Percentiles rank a stretch among this genome's conserved stretches.
Conservation (phyloP, 441 rosid species). For the Arabidopsis lyrata region DNA sequence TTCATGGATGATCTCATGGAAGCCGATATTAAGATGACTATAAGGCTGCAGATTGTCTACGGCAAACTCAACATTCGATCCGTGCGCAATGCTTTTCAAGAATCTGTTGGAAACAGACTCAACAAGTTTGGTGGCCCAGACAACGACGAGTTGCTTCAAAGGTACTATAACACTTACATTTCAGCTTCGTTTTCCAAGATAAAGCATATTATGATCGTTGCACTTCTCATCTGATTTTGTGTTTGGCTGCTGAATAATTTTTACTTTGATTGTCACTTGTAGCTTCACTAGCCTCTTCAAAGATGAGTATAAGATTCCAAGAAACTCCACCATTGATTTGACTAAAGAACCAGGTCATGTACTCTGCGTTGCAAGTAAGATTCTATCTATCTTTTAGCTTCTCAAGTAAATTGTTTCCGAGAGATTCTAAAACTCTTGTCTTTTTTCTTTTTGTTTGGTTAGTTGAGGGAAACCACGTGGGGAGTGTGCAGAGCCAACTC, state of each 20-base stretch:
- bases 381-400: conserved; percentile 1
- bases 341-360: conserved; percentile 72
- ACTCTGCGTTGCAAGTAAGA: conserved; percentile 77
- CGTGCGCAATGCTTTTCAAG: conserved; percentile 82
- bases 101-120: conserved; percentile 87
- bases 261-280: conserved; percentile 24
- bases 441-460: no score
- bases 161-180: conserved; percentile 46
- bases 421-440: background rate
- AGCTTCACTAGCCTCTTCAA: conserved; percentile 90
- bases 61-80: conserved; percentile 74
- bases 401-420: background rate
- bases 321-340: conserved; percentile 75
- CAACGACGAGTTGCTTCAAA: conserved; percentile 79
- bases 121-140: conserved; percentile 69
- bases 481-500: conserved; percentile 80
- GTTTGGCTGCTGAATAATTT: background rate
- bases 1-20: conserved; percentile 65
- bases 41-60: conserved; percentile 84
- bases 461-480: conserved; percentile 86
- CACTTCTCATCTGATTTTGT: background rate
- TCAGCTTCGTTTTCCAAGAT: background rate
- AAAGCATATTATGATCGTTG: background rate
- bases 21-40: conserved; percentile 67
- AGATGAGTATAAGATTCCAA: conserved; percentile 89